Evolutionary conservation across 352 stramenopile species (phyloP).

Genomic region (Pythium pyrilobum): DNA sequence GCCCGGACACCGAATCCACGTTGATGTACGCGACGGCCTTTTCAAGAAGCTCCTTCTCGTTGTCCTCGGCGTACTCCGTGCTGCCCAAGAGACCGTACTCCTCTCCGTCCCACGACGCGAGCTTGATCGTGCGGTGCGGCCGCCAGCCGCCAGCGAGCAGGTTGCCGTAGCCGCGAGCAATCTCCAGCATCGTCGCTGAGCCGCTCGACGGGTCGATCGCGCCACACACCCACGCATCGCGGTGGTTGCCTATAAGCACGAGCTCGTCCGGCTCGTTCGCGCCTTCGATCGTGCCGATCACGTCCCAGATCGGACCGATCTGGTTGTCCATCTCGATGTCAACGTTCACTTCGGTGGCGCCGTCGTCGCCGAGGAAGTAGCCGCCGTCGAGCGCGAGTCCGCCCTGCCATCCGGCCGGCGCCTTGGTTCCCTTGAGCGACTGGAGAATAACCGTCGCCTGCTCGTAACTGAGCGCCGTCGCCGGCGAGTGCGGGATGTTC

Average conservation of each 20-base stretch:
- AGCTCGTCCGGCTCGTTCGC: slow-evolving; percentile 44
- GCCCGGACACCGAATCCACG: slow-evolving; percentile 62
- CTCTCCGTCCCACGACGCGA: slow-evolving; percentile 85
- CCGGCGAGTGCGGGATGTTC: slow-evolving; percentile 59
- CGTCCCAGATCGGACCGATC: slow-evolving; percentile 78
- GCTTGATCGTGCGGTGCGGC: slow-evolving; percentile 62
- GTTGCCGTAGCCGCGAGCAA: slow-evolving; percentile 59
- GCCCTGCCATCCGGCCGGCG: slow-evolving; percentile 49
- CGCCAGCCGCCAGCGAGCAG: slow-evolving; percentile 63
- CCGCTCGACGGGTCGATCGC: slow-evolving; percentile 79
- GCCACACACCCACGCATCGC: slow-evolving; percentile 88
- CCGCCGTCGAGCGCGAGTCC: slow-evolving; percentile 41
- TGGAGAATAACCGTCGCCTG: slow-evolving; percentile 72
- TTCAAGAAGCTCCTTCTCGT: slow-evolving; percentile 36
- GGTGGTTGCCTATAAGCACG: slow-evolving; percentile 87
- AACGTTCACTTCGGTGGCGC: slow-evolving; percentile 46
- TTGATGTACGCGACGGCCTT: slow-evolving; percentile 81
- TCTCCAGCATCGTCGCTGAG: slow-evolving; percentile 73
- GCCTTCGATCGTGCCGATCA: slow-evolving; percentile 74
- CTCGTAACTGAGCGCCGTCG: slow-evolving; percentile 66
- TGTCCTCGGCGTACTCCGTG: slow-evolving; percentile 78
- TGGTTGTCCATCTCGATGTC: slow-evolving; percentile 70
- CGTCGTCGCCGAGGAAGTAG: slow-evolving; percentile 70
- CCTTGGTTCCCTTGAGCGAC: slow-evolving; percentile 45
- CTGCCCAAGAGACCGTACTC: slow-evolving; percentile 80